These are phyloP conservation scores for Hypoxylon subgilvum DNA, from an alignment of 495 filamentous ascomycete species.

Conservation along the genomic window DNA sequence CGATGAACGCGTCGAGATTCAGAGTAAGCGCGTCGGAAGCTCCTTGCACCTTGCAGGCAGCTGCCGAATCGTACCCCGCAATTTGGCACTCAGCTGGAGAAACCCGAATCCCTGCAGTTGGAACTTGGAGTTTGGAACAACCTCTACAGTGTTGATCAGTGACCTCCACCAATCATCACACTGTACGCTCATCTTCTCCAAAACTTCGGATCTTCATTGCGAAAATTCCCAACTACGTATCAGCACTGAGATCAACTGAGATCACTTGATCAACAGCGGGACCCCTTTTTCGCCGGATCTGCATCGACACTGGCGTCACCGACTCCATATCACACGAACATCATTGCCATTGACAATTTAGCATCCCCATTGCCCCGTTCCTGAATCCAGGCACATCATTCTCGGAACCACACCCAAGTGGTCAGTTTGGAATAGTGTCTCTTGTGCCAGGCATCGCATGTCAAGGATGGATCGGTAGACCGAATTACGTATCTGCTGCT, in stretches of 20 bases:
- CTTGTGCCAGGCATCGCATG: neutral
- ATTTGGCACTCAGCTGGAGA: slow-evolving; percentile 19
- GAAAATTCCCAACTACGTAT: no score
- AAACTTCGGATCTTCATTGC: slow-evolving; percentile 18
- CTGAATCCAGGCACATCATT: slow-evolving; percentile 9
- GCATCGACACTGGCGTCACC: slow-evolving; percentile 30
- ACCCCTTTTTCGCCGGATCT: slow-evolving; percentile 30
- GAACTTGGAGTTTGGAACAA: no score
- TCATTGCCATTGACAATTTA: slow-evolving; percentile 27
- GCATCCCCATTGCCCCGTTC: slow-evolving; percentile 11
- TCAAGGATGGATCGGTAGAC: slow-evolving; percentile 29
- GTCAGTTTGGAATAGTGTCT: neutral
- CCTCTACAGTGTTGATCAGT: no score
- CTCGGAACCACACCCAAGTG: slow-evolving; percentile 20
- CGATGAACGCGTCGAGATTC: slow-evolving; percentile 2
- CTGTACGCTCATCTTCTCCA: slow-evolving; percentile 1
- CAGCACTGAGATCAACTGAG: slow-evolving; percentile 6
- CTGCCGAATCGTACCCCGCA: slow-evolving; percentile 15
- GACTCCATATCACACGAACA: slow-evolving; percentile 26
- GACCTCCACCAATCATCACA: no score
- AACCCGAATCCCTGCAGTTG: slow-evolving; percentile 27
- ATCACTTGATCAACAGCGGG: slow-evolving; percentile 14
- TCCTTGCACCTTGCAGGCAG: neutral
- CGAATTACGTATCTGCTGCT: slow-evolving; percentile 10
- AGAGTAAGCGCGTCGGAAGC: slow-evolving; percentile 23